phyloP scores from a whole-genome alignment of 306 rosid species.

The Arachis hypogaea region DNA sequence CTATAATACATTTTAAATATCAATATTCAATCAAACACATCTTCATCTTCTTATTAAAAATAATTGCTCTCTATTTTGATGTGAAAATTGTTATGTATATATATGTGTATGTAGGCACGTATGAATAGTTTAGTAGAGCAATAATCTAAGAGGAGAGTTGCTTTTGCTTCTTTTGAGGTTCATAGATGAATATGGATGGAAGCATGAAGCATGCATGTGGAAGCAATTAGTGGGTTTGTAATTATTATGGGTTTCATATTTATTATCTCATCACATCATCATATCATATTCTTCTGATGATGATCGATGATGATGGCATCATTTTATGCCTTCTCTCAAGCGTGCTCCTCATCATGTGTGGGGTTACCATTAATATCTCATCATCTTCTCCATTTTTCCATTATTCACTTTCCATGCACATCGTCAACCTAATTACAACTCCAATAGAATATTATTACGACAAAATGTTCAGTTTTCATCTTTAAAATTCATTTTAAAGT shows the following conservation, averaged over 20 bases:
- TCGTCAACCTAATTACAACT: too few species aligned
- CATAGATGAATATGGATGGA: constrained; percentile 6
- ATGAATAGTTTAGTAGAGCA: neutral
- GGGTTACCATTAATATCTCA: constrained; percentile 39
- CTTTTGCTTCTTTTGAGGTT: constrained; percentile 47
- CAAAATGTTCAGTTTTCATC: too few species aligned
- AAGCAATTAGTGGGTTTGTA: constrained; percentile 54
- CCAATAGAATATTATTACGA: too few species aligned
- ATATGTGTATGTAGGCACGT: neutral
- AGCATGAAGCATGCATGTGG: constrained; percentile 53
- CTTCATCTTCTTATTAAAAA: too few species aligned
- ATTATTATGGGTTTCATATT: constrained; percentile 47
- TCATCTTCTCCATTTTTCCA: neutral
- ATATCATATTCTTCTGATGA: neutral
- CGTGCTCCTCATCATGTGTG: constrained; percentile 35
- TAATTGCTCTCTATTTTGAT: too few species aligned
- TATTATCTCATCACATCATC: constrained; percentile 34
- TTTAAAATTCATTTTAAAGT: too few species aligned
- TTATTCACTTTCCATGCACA: too few species aligned
- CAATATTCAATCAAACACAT: too few species aligned
- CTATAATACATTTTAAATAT: too few species aligned
- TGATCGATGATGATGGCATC: constrained; percentile 1
- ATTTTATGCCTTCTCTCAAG: constrained; percentile 27
- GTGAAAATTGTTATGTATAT: too few species aligned
- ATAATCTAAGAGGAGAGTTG: neutral